These are phyloP conservation scores for Theobroma grandiflorum DNA, from an alignment of 441 rosid genomes.

Conservation along the genomic window DNA sequence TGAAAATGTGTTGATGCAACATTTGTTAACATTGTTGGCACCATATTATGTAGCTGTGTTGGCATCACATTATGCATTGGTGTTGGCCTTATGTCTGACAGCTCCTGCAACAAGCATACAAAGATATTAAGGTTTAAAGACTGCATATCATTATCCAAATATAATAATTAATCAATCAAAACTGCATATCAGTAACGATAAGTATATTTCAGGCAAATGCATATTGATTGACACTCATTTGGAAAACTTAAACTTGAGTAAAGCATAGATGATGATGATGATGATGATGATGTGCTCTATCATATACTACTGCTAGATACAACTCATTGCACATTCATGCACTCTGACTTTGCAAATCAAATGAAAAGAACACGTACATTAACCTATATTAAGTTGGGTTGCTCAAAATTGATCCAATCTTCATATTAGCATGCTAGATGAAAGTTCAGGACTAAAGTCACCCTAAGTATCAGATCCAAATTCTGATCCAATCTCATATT, in stretches of 20 bases:
- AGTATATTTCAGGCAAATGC: not conserved
- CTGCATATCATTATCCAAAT: too few relatives aligned
- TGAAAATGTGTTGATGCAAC: constrained; percentile 53
- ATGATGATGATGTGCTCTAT: not conserved
- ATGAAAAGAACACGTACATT: not conserved
- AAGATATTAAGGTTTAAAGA: constrained; percentile 2
- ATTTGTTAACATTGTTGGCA: constrained; percentile 58
- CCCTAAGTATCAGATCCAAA: not conserved
- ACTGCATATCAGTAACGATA: not conserved
- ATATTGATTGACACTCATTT: not conserved
- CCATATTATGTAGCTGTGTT: constrained; percentile 50
- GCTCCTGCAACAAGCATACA: constrained; percentile 45
- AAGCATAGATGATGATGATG: constrained; percentile 2
- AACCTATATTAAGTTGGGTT: constrained; percentile 10
- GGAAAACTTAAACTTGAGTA: not conserved
- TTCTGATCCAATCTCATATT: not conserved
- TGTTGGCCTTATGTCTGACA: constrained; percentile 43
- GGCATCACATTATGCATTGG: constrained; percentile 48
- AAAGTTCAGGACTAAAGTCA: constrained; percentile 5
- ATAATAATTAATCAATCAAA: not conserved
- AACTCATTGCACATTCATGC: not conserved
- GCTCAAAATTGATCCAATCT: too few relatives aligned
- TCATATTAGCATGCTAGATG: too few relatives aligned
- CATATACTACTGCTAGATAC: not conserved
- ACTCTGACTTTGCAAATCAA: not conserved